A percentile compares a stretch with the other conserved stretches of the same genome.
phyloP scores from a whole-genome alignment of 2,329 filamentous ascomycete genomes.

The Colletotrichum lini region DNA sequence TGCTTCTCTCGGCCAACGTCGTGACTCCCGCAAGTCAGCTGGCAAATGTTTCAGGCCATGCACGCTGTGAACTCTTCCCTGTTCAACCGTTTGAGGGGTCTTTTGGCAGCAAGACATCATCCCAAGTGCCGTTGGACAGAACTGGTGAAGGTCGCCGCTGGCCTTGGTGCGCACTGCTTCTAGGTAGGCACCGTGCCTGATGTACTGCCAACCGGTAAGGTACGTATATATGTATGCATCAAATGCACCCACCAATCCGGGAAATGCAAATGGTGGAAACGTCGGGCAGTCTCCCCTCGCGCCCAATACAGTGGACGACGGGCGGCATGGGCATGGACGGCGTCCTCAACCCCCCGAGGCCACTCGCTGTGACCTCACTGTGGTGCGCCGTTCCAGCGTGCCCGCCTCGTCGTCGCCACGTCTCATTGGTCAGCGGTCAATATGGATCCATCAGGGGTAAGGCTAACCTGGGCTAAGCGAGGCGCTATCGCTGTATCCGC shows the following conservation, averaged over 20 bases:
- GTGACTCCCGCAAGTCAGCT: slow-evolving; percentile 20
- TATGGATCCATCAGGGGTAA: slow-evolving; percentile 33
- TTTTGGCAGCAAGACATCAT: slow-evolving; percentile 30
- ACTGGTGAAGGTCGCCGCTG: background rate
- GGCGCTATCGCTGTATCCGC: slow-evolving; percentile 43
- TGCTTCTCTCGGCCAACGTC: background rate
- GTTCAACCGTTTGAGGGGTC: slow-evolving; percentile 28
- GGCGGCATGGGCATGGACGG: slow-evolving; percentile 18
- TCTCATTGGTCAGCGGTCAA: background rate
- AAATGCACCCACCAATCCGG: slow-evolving; percentile 12
- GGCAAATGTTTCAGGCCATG: slow-evolving; percentile 38
- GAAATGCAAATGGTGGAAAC: slow-evolving; percentile 25
- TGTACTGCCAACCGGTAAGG: too few species aligned
- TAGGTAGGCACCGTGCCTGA: too few species aligned
- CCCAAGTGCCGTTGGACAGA: slow-evolving; percentile 14
- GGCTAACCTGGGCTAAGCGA: slow-evolving; percentile 41
- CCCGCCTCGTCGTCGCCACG: background rate
- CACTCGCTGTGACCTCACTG: slow-evolving; percentile 39
- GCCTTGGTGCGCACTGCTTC: too few species aligned
- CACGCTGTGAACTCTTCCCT: slow-evolving; percentile 21
- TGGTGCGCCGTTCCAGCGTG: slow-evolving; percentile 40
- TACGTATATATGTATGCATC: background rate
- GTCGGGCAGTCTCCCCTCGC: slow-evolving; percentile 13
- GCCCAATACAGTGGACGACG: slow-evolving; percentile 29
- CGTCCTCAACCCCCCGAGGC: slow-evolving; percentile 36